Evolutionary conservation across 1,284 basidiomycete genomes (phyloP).

Genomic region (Peniophora sp.): DNA sequence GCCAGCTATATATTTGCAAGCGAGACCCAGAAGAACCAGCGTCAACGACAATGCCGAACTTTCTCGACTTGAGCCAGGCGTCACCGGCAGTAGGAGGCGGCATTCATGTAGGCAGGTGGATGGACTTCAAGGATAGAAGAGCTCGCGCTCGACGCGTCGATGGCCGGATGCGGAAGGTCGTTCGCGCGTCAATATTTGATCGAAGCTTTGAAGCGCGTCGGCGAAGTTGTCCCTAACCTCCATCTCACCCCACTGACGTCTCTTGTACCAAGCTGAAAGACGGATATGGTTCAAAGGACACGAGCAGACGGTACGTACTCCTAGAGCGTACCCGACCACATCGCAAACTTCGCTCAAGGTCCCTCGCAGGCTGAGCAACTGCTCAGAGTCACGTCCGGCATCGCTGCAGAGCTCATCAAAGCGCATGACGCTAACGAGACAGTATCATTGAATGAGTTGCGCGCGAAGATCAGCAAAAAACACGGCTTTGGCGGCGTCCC

Average conservation of each 20-base stretch:
- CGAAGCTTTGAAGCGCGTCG: too few species aligned
- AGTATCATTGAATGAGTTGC: constrained; percentile 85
- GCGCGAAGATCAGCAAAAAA: constrained; percentile 87
- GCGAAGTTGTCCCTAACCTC: too few species aligned
- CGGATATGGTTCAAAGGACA: constrained; percentile 43
- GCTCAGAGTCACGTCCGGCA: constrained; percentile 88
- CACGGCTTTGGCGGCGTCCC: constrained; percentile 84
- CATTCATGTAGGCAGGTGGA: constrained; percentile 34
- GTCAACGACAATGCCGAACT: constrained; percentile 95
- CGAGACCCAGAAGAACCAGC: constrained; percentile 96
- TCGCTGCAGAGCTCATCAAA: constrained; percentile 89
- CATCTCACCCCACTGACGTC: too few species aligned
- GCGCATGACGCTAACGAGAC: constrained; percentile 74
- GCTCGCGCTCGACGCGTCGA: too few species aligned
- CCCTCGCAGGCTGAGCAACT: constrained; percentile 88
- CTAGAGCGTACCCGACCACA: neutral
- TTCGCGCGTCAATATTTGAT: too few species aligned
- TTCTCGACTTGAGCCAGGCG: constrained; percentile 69
- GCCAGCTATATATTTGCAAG: constrained; percentile 97
- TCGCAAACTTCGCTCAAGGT: constrained; percentile 29
- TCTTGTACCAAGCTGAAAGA: neutral
- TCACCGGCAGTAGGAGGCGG: constrained; percentile 63
- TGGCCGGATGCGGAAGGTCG: too few species aligned
- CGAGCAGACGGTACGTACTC: constrained; percentile 31
- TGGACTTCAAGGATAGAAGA: neutral